Percentiles rank a stretch among this genome's conserved stretches.
phyloP scores from a whole-genome alignment of 176 grass and related monocot genomes.

The Sorghum bicolor region DNA sequence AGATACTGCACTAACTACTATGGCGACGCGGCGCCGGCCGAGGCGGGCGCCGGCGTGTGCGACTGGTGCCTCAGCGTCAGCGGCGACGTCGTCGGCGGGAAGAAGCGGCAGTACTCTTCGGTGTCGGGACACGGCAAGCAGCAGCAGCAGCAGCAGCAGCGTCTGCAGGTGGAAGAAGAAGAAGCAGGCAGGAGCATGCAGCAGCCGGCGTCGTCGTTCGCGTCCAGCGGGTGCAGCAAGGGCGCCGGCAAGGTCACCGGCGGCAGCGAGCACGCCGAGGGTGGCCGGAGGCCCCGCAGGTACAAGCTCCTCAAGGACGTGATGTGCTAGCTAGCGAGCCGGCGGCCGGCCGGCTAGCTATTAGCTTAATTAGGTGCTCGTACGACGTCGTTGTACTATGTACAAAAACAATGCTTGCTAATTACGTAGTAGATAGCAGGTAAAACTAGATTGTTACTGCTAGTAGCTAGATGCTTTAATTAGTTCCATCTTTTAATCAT shows the following conservation, averaged over 20 bases:
- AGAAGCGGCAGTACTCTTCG: background rate
- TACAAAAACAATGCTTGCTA: background rate
- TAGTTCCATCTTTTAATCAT: background rate
- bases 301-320: constrained; percentile 99
- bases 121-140: background rate
- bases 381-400: background rate
- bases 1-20: constrained; percentile 99
- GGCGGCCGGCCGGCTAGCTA: too few relatives aligned
- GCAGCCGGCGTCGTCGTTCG: background rate
- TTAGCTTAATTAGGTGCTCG: background rate
- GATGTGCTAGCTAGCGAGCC: constrained; percentile 35
- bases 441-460: background rate
- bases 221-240: constrained; percentile 5
- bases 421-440: background rate
- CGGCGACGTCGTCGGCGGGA: constrained; percentile 18
- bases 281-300: constrained; percentile 61
- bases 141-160: background rate
- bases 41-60: constrained; percentile 49
- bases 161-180: background rate
- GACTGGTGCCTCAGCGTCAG: constrained; percentile 94
- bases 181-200: background rate
- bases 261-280: constrained; percentile 29
- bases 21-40: constrained; percentile 39
- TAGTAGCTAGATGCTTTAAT: background rate
- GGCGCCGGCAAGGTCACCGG: constrained; percentile 17